Base-by-base conservation (phyloP, 257 asterid genomes). In the Plectranthus barbatus region DNA sequence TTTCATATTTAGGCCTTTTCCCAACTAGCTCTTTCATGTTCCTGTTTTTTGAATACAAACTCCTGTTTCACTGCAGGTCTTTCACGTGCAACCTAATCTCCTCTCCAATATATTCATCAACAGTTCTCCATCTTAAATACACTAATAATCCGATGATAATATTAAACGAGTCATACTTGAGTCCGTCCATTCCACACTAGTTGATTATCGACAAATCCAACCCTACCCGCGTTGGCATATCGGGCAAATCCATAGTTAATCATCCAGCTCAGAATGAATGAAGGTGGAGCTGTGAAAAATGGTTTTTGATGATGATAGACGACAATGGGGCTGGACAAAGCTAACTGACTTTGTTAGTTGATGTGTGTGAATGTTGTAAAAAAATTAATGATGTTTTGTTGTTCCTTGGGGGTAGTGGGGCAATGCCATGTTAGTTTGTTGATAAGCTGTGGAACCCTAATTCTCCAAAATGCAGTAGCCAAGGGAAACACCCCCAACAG, bases 401-500 rank as follows among this genome's bases (percentile, higher is more conserved):
- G 71, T 45, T 74, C 31, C 5, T 21, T 37, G 54, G 26, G 52
- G 50, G 53, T 34, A 31, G n/a, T 51, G 44, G 45, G 61, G 66
- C 67, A 54, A 48, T 62, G 70, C 78, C 79, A 71, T 62, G 73
- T 81, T 69, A 70, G 62, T 81, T 57, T 62, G 64, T 47, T 57
- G 42, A 55, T 57, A 36, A 44, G 5, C 64, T 72, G 61, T 66
- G 68, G 57, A 72, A 29, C 66, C 74, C 68, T 41, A 74, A 56
- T 55, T 41, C 33, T 14, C 21, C 26, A 56, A 26, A 45, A 49
- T 78, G 74, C 76, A 69, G 4, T 26, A 5, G 12, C 36, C 56
- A 31, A 37, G 69, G 81, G 82, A 48, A 76, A 71, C 83, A 77
- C 78, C 52, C 72, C 72, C 79, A 74, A 71, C 80, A 62, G 81